Conservation (phyloP, 306 rosid species). For the Quercus parvula region DNA sequence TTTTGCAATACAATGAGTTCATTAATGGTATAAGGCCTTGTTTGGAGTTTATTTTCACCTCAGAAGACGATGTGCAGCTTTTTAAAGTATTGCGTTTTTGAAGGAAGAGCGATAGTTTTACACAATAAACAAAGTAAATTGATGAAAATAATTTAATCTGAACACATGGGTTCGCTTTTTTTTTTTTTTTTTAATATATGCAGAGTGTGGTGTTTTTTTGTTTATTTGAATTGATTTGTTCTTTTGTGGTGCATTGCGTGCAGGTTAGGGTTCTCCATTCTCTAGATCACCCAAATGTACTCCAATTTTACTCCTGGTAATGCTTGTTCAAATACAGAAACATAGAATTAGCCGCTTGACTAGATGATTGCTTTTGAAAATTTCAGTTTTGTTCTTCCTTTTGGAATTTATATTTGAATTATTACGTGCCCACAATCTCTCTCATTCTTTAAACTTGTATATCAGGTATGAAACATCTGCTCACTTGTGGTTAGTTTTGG, state of each 20-base stretch:
- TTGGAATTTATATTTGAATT: neutral
- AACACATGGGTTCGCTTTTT: no score
- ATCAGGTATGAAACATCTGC: constrained; percentile 97
- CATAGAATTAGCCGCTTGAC: neutral
- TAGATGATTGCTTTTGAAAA: neutral
- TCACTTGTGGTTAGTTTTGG: constrained; percentile 94
- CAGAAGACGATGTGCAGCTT: no score
- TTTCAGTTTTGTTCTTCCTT: neutral
- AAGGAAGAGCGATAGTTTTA: no score
- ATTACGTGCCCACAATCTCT: no score
- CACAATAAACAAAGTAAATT: no score
- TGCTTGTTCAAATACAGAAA: constrained; percentile 1
- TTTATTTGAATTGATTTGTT: neutral
- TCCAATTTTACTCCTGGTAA: constrained; percentile 79
- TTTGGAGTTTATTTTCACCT: no score
- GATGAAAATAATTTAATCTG: no score
- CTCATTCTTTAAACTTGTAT: neutral
- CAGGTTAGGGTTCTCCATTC: constrained; percentile 96
- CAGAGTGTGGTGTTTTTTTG: neutral
- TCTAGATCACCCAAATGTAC: constrained; percentile 74
- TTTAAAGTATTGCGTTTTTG: no score
- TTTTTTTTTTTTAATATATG: no score
- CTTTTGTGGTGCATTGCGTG: neutral
- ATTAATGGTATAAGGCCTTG: neutral
- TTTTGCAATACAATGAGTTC: neutral